Conservation (phyloP, 306 rosid genomes). For the Vigna mungo region DNA sequence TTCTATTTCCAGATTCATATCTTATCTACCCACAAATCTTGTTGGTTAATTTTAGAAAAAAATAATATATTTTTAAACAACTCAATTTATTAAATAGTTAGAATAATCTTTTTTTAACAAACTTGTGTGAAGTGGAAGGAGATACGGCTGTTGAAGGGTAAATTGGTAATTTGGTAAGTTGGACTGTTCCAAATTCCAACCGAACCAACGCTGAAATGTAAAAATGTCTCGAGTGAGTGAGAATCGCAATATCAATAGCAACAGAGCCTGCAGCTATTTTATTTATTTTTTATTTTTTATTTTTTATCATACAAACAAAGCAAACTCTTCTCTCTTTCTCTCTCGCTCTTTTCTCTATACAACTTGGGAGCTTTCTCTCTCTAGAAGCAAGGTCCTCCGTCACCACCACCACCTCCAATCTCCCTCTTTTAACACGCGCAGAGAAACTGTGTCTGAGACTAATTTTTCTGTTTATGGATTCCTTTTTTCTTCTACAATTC, state of each 20-base stretch:
- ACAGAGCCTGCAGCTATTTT: conserved; percentile 58
- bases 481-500: conserved; percentile 56
- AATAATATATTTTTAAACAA: too few relatives aligned
- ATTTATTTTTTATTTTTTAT: background rate
- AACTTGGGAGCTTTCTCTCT: conserved; percentile 48
- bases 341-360: conserved; percentile 40
- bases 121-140: too few relatives aligned
- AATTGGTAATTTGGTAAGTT: conserved; percentile 1
- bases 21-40: too few relatives aligned
- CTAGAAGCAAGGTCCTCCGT: conserved; percentile 38
- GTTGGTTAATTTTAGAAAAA: too few relatives aligned
- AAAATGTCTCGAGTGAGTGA: conserved; percentile 32
- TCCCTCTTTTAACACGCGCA: conserved; percentile 39
- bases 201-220: conserved; percentile 29
- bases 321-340: conserved; percentile 22
- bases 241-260: conserved; percentile 23
- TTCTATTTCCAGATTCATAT: too few relatives aligned
- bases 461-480: conserved; percentile 57
- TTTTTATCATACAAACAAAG: conserved; percentile 23
- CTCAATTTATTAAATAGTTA: too few relatives aligned
- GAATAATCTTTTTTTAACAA: too few relatives aligned
- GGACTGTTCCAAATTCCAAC: conserved; percentile 38
- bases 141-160: background rate
- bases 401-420: conserved; percentile 51
- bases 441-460: conserved; percentile 20